Evolutionary conservation across 805 yeast species (phyloP).

Genomic region (Candida sonorensis): DNA sequence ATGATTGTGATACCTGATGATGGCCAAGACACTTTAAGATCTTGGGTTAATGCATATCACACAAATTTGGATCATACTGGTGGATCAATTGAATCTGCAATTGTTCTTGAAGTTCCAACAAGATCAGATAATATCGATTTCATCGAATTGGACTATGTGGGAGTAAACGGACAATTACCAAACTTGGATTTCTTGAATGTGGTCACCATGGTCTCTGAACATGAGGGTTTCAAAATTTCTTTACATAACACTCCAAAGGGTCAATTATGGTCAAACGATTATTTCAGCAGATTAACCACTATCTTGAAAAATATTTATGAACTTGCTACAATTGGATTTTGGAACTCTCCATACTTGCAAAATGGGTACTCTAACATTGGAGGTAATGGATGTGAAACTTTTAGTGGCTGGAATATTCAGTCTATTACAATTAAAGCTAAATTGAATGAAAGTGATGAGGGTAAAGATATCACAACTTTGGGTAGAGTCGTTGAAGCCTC

Average conservation of each 20-base stretch:
- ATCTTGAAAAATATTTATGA: slow-evolving; percentile 60
- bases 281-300: slow-evolving; percentile 49
- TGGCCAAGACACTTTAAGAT: slow-evolving; percentile 57
- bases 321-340: slow-evolving; percentile 65
- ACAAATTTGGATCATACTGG: slow-evolving; percentile 79
- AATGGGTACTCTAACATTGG: slow-evolving; percentile 15
- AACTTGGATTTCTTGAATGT: slow-evolving; percentile 85
- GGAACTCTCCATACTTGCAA: too few relatives aligned
- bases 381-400: slow-evolving; percentile 75
- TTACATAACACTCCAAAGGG: slow-evolving; percentile 52
- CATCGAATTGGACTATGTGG: slow-evolving; percentile 73
- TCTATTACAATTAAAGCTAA: slow-evolving; percentile 73
- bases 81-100: slow-evolving; percentile 88
- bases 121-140: slow-evolving; percentile 61
- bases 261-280: slow-evolving; percentile 40
- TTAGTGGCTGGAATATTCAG: slow-evolving; percentile 95
- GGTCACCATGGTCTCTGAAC: slow-evolving; percentile 64
- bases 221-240: slow-evolving; percentile 67
- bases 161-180: slow-evolving; percentile 93
- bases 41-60: slow-evolving; percentile 95
- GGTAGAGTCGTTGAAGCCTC: slow-evolving; percentile 87
- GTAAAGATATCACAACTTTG: slow-evolving; percentile 80
- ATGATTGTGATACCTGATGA: slow-evolving; percentile 78
- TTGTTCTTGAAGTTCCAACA: slow-evolving; percentile 71
- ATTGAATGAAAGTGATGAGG: slow-evolving; percentile 32